Evolutionary conservation across 2,329 filamentous ascomycete genomes (phyloP), one percentile per base, ranked within the genome.

Genomic region (Aureobasidium subglaciale): DNA sequence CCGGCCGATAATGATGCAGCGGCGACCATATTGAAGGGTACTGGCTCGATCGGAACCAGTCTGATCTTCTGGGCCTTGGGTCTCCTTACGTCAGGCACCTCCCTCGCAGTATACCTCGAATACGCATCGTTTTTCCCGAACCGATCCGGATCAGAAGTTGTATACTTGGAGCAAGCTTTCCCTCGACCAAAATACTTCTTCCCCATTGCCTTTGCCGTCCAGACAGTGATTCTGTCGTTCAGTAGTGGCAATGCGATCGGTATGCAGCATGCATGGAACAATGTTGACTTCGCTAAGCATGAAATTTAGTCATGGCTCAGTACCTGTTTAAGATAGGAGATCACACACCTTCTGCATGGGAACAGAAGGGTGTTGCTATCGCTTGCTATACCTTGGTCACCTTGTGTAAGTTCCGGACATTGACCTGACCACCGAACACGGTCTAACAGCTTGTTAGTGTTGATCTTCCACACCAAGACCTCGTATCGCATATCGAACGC

Each of bases 161-260:
- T 85, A 0, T 87, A 86, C 60, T 74, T 87, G 0, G 84, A 87
- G 61, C 84, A 87, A 63, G 80, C 82, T 0, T 88, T 79, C 59
- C 83, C 83, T 1, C 75, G 81, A 1, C 85, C 84, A 0, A 78
- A 75, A 55, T 84, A 82, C 63, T 76, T 87, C 58, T 81, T 87
- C 46, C 82, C 84, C 0, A 80, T 81, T 0, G 74, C 81, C 0
- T 87, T 84, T 63, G 84, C 84, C 0, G 77, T 85, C 2, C 81
- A 84, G 63, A 77, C 78, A 0, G 81, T 87, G 1, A 65, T 84
- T 1, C 69, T 87, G 3, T 85, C 84, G 0, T 87, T 87, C 60
- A 81, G 79, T 59, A 84, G 81, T 60, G 80, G 81, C 37, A 87
- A 87, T 65, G 76, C 82, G 0, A 79, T 87, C 37, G 75, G 73